Conservation (phyloP, 148 eudicot genomes). For the Arbutus unedo region DNA sequence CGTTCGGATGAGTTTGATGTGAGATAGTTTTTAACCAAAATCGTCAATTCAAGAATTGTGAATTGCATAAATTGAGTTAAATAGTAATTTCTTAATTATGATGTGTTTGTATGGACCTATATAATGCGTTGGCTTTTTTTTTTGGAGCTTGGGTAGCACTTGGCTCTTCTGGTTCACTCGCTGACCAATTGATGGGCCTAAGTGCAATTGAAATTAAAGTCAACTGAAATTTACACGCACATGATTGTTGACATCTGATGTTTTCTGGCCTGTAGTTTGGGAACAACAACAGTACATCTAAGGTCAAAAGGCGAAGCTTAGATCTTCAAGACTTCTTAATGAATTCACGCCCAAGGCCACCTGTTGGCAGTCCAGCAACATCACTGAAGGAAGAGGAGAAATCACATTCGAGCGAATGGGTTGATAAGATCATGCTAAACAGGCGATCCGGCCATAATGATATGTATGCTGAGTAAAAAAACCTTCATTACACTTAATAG, state of each 20-base stretch:
- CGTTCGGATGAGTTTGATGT: background rate
- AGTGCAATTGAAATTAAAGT: background rate
- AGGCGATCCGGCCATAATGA: slow-evolving; percentile 23
- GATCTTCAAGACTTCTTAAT: slow-evolving; percentile 52
- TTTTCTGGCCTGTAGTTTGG: slow-evolving; percentile 29
- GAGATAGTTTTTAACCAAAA: background rate
- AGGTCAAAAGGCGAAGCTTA: slow-evolving; percentile 53
- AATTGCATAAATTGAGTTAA: background rate
- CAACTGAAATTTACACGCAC: background rate
- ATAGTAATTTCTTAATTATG: background rate
- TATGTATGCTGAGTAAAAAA: background rate
- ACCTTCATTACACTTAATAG: background rate
- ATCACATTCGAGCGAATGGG: slow-evolving; percentile 41
- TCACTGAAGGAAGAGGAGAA: slow-evolving; percentile 37
- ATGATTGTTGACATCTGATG: background rate
- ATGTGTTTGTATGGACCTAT: background rate
- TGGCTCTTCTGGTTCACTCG: background rate
- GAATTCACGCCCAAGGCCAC: slow-evolving; percentile 41
- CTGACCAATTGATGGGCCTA: background rate
- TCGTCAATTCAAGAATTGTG: background rate
- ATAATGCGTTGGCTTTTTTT: background rate
- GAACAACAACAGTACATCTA: slow-evolving; percentile 24
- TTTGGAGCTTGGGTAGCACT: background rate
- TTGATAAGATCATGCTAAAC: slow-evolving; percentile 32
- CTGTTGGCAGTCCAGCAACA: slow-evolving; percentile 26